Evolutionary conservation across 2,329 filamentous ascomycete species (phyloP).

Genomic region (Delphinella strobiligena): DNA sequence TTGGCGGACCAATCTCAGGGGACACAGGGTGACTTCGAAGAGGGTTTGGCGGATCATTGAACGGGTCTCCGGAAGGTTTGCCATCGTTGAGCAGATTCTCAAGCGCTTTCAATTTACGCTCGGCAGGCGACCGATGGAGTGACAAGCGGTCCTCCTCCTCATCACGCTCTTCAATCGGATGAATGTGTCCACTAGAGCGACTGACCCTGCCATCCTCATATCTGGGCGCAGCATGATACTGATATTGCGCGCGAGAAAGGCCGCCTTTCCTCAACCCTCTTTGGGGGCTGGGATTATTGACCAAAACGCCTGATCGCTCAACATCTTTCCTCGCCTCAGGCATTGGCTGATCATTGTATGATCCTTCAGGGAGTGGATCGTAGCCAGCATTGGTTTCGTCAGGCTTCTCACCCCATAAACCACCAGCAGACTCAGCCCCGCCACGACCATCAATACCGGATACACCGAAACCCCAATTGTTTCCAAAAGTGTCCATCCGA

Average conservation of each 20-base stretch:
- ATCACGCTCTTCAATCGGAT: conserved; percentile 51
- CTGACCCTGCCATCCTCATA: conserved; percentile 39
- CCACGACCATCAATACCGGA: conserved; percentile 1
- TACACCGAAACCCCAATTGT: conserved; percentile 1
- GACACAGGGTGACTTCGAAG: conserved; percentile 22
- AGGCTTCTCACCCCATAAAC: conserved; percentile 8
- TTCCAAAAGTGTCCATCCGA: conserved; percentile 3
- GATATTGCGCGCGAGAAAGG: conserved; percentile 22
- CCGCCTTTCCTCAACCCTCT: conserved; percentile 32
- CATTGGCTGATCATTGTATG: not conserved
- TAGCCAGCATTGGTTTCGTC: conserved; percentile 7
- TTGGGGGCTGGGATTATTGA: conserved; percentile 37
- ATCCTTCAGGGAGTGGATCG: conserved; percentile 1
- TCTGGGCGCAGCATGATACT: conserved; percentile 25
- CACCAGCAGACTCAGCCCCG: conserved; percentile 2
- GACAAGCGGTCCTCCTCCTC: conserved; percentile 38
- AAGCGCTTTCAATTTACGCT: conserved; percentile 13
- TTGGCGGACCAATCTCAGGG: conserved; percentile 12
- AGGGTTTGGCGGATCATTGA: conserved; percentile 27
- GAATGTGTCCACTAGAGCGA: conserved; percentile 43
- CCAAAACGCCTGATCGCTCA: conserved; percentile 34
- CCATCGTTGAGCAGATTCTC: conserved; percentile 11
- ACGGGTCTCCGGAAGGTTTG: conserved; percentile 26
- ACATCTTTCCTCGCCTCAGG: conserved; percentile 18
- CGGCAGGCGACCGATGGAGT: conserved; percentile 9